A percentile compares a stretch with the other conserved stretches of the same genome.
These are phyloP conservation scores for Saccharomycopsis olivae DNA, from an alignment of 805 yeast species.

Conservation along the genomic window DNA sequence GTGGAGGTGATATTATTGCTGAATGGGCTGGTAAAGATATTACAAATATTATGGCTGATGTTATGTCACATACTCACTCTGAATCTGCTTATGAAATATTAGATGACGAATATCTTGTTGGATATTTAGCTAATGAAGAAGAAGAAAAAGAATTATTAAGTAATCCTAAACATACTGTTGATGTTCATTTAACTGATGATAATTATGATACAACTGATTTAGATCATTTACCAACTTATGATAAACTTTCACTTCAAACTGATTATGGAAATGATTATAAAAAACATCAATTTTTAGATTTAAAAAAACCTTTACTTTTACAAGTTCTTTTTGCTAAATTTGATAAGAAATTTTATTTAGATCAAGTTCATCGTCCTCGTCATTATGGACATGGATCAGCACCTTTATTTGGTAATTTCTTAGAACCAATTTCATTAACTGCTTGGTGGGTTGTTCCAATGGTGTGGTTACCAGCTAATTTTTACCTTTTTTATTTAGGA, in stretches of 20 bases:
- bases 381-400: slow-evolving; percentile 98
- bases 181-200: slow-evolving; percentile 33
- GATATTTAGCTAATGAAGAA: slow-evolving; percentile 69
- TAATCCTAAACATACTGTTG: slow-evolving; percentile 49
- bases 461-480: slow-evolving; percentile 78
- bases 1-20: slow-evolving; percentile 46
- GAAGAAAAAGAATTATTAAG: slow-evolving; percentile 65
- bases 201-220: slow-evolving; percentile 41
- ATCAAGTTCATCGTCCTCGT: slow-evolving; percentile 95
- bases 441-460: slow-evolving; percentile 91
- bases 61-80: slow-evolving; percentile 64
- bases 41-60: slow-evolving; percentile 37
- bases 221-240: slow-evolving; percentile 64
- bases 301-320: slow-evolving; percentile 66
- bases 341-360: slow-evolving; percentile 82
- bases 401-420: slow-evolving; percentile 85
- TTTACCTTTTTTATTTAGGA: slow-evolving; percentile 52
- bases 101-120: slow-evolving; percentile 64
- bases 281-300: slow-evolving; percentile 79
- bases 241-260: slow-evolving; percentile 64
- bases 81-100: slow-evolving; percentile 80
- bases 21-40: slow-evolving; percentile 48
- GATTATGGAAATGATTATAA: slow-evolving; percentile 61
- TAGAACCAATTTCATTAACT: slow-evolving; percentile 85
- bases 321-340: slow-evolving; percentile 74